Evolutionary conservation across 1,284 basidiomycete genomes (phyloP).

Genomic region (Moesziomyces sp.): DNA sequence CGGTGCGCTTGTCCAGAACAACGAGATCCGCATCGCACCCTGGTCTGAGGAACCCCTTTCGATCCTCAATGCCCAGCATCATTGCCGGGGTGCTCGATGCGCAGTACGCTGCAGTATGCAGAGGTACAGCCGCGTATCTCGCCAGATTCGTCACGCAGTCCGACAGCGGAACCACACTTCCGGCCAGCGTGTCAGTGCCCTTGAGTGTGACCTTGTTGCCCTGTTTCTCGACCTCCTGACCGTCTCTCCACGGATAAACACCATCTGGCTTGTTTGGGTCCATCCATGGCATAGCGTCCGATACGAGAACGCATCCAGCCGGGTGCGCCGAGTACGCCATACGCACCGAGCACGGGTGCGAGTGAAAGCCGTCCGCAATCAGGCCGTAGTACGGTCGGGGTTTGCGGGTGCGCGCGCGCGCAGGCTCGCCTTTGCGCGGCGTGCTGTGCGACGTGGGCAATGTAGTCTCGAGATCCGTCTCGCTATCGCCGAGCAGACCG

Average conservation of each 20-base stretch:
- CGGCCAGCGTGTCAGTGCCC: constrained; percentile 85
- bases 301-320: constrained; percentile 85
- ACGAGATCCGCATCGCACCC: constrained; percentile 83
- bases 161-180: constrained; percentile 77
- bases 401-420: neutral
- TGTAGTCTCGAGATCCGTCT: constrained; percentile 25
- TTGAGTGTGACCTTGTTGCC: constrained; percentile 84
- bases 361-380: constrained; percentile 90
- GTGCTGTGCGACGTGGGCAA: neutral
- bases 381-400: constrained; percentile 78
- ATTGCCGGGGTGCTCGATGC: constrained; percentile 84
- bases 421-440: neutral
- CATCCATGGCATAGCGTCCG: constrained; percentile 87
- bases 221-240: constrained; percentile 79
- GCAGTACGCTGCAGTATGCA: constrained; percentile 84
- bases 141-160: constrained; percentile 84
- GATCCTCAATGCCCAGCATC: constrained; percentile 79
- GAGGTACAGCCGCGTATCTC: constrained; percentile 80
- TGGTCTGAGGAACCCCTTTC: constrained; percentile 80
- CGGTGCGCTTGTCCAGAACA: constrained; percentile 77
- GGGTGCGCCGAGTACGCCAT: constrained; percentile 84
- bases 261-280: constrained; percentile 86
- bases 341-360: constrained; percentile 86
- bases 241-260: constrained; percentile 85
- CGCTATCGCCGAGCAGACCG: constrained; percentile 80